These are phyloP conservation scores for Brasenia schreberi DNA, from an alignment of 164 flowering plant genomes.

Conservation along the genomic window DNA sequence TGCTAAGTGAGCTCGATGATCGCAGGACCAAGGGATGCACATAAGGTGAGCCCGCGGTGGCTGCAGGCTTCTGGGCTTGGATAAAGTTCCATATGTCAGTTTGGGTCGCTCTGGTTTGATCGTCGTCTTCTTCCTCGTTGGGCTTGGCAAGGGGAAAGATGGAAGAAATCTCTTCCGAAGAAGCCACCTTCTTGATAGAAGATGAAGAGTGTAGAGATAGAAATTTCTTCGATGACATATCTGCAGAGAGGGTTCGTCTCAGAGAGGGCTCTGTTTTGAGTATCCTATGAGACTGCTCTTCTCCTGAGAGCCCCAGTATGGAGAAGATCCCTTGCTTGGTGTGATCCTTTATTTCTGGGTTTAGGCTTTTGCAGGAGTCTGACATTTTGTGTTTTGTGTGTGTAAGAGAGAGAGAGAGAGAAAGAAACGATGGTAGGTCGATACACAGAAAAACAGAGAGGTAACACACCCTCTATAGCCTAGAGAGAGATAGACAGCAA, in stretches of 20 bases:
- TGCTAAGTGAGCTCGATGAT: slow-evolving; percentile 35
- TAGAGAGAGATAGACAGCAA: too few species aligned
- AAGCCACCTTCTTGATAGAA: slow-evolving; percentile 27
- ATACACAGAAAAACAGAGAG: neutral
- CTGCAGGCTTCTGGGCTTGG: slow-evolving; percentile 17
- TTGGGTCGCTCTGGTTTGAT: slow-evolving; percentile 9
- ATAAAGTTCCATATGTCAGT: slow-evolving; percentile 44
- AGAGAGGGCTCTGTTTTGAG: slow-evolving; percentile 16
- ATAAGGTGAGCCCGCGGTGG: slow-evolving; percentile 18
- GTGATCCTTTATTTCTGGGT: neutral
- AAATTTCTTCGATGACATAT: slow-evolving; percentile 62
- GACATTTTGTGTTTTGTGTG: neutral
- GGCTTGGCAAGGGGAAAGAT: neutral
- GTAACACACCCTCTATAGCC: too few species aligned
- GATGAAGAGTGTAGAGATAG: slow-evolving; percentile 17
- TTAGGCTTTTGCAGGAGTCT: neutral
- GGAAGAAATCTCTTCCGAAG: slow-evolving; percentile 13
- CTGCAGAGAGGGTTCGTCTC: slow-evolving; percentile 51
- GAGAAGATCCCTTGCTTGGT: slow-evolving; percentile 42
- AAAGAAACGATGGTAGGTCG: neutral
- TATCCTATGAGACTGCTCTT: slow-evolving; percentile 3
- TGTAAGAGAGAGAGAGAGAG: neutral
- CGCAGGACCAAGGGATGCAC: slow-evolving; percentile 55
- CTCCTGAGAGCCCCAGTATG: slow-evolving; percentile 26
- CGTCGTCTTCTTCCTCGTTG: slow-evolving; percentile 2